Base-by-base conservation (phyloP, 2,329 filamentous ascomycete species). In the Aschersonia sp. region DNA sequence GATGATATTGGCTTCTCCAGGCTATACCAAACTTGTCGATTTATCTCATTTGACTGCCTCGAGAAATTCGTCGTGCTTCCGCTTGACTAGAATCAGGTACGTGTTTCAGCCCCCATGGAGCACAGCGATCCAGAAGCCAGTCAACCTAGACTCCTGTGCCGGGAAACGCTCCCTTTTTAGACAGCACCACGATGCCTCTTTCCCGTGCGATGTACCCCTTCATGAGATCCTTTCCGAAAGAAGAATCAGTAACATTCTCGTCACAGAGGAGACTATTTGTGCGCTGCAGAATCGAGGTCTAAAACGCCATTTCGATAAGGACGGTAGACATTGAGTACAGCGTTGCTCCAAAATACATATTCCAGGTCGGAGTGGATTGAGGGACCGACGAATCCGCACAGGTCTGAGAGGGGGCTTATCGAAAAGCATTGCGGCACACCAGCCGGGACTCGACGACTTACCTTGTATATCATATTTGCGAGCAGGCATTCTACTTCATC, bases 391-490 rank as follows among this genome's bases (percentile, higher is more conserved):
- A 37, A 12, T 37, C 8, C 12, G 35, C 12, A 9, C 12, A 22
- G 35, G 12, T 37, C 8, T 37, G 35, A 8, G 35, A 37, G 12
- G 12, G 35, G 35, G 35, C 8, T 12, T 8, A 37, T 37, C 8
- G 35, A 12, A 12, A 4, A 5, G 35, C 35, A 12, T 9, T 37
- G 35, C 8, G 8, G 8, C 8, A 12, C 8, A 37, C 2, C 8
- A 9, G 35, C 35, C 8, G 35, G 35, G 12, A 37, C 22, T 22
- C 22, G 22, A 22, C 12, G 35, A 22, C 66, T 55, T 66, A 94
- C 90, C 79, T 97, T 98, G 72, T 97, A 98, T 52, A 98, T 95
- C 77, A 95, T 86, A 62, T 95, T 97, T 31, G 92, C 87, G 58
- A 98, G 62, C 56, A 95, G 68, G 63, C 92, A 98, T 65, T 98